Percentiles rank a stretch among this genome's conserved stretches.
phyloP scores from a whole-genome alignment of 139 green algal genomes.

The Ettlia oleoabundans region DNA sequence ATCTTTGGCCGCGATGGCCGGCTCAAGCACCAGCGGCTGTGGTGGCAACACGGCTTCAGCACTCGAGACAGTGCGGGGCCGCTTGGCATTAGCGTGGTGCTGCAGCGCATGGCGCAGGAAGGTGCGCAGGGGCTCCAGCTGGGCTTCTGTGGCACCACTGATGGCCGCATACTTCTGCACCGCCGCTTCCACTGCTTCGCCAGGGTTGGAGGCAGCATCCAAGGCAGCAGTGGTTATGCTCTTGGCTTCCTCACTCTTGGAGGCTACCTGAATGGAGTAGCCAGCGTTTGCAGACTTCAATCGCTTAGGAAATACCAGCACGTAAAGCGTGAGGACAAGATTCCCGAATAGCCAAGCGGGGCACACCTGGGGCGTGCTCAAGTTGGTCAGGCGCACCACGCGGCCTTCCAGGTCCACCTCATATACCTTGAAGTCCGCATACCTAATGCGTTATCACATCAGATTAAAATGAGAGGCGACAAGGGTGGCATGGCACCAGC shows the following conservation, averaged over 20 bases:
- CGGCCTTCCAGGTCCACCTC: slow-evolving; percentile 70
- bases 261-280: not conserved
- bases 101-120: not conserved
- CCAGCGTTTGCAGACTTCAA: not conserved
- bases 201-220: not conserved
- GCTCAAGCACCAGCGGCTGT: slow-evolving; percentile 16
- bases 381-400: slow-evolving; percentile 62
- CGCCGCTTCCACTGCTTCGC: not conserved
- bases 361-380: not conserved
- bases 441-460: no score
- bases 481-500: not conserved
- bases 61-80: no score
- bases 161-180: slow-evolving; percentile 17
- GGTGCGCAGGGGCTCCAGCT: not conserved
- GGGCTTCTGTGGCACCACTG: not conserved
- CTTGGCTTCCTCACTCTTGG: not conserved
- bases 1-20: slow-evolving; percentile 26
- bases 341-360: not conserved
- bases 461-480: not conserved
- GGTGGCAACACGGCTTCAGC: no score
- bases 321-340: not conserved
- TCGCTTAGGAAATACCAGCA: not conserved
- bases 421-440: slow-evolving; percentile 86
- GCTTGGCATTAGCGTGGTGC: not conserved
- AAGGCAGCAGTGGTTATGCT: not conserved